Percentiles rank a stretch among this genome's conserved stretches.
These are phyloP conservation scores for Sedum album DNA, from an alignment of 164 flowering plant species.

Conservation along the genomic window DNA sequence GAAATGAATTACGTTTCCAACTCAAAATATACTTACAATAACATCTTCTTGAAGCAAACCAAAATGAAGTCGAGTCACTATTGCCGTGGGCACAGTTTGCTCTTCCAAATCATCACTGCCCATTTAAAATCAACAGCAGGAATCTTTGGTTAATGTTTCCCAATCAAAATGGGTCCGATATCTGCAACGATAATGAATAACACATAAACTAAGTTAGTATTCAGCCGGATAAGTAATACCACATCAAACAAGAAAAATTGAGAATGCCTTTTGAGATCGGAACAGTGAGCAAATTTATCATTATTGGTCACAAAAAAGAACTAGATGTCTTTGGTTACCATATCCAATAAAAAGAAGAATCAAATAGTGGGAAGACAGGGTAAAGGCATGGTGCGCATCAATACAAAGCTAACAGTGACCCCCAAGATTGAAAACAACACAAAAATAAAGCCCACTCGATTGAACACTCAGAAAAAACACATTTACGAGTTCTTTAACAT, in stretches of 20 bases:
- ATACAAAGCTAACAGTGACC: not conserved
- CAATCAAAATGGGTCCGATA: not conserved
- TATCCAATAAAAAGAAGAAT: not conserved
- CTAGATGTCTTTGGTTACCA: not conserved
- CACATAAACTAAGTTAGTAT: not conserved
- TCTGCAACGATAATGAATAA: not conserved
- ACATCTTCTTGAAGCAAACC: not conserved
- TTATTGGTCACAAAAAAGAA: not conserved
- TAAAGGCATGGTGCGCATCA: not conserved
- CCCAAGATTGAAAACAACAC: not conserved
- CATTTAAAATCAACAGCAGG: not conserved
- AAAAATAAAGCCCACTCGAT: not conserved
- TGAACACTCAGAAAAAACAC: not conserved
- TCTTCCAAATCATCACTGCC: not conserved
- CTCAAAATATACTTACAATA: not conserved
- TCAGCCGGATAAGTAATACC: not conserved
- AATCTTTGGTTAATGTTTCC: not conserved
- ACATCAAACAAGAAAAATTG: too few relatives aligned
- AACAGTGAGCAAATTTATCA: not conserved
- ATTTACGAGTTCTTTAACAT: not conserved
- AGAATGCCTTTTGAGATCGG: too few relatives aligned
- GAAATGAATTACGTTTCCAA: not conserved
- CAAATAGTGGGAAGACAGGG: not conserved
- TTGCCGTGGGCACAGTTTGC: not conserved
- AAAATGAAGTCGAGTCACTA: constrained; percentile 5